A percentile compares a stretch with the other conserved stretches of the same genome.
Evolutionary conservation across 306 rosid genomes (phyloP).

Genomic region (Mimosa pudica): DNA sequence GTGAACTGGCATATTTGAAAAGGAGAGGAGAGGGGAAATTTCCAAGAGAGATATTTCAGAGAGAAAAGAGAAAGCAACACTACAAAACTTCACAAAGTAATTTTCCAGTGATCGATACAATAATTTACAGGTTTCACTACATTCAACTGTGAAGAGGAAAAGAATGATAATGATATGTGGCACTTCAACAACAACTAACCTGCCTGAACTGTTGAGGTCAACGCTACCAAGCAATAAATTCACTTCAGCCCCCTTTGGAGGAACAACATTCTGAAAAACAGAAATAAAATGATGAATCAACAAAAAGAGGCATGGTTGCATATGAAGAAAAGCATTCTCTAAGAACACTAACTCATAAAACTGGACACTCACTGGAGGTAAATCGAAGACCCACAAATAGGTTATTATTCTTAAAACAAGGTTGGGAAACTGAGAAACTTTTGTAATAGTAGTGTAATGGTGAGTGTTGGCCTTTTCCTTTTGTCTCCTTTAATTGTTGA

Average conservation of each 20-base stretch:
- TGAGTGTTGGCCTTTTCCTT: too few species aligned
- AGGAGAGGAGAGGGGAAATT: slow-evolving; percentile 2
- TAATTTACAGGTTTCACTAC: slow-evolving; percentile 3
- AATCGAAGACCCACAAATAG: too few species aligned
- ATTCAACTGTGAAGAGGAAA: neutral
- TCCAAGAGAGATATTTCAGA: neutral
- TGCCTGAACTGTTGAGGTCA: slow-evolving; percentile 99
- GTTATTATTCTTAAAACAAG: too few species aligned
- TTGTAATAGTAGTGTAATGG: too few species aligned
- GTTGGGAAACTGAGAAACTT: too few species aligned
- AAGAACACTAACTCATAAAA: neutral
- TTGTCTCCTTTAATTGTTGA: too few species aligned
- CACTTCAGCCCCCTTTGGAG: slow-evolving; percentile 84
- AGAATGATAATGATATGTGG: slow-evolving; percentile 24
- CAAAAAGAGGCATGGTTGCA: neutral
- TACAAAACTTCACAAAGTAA: slow-evolving; percentile 47
- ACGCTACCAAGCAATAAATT: slow-evolving; percentile 97
- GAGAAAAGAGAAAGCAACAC: slow-evolving; percentile 57
- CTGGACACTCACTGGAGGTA: too few species aligned
- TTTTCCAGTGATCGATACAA: slow-evolving; percentile 34
- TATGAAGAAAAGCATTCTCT: slow-evolving; percentile 2
- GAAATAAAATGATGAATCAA: slow-evolving; percentile 16
- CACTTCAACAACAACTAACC: slow-evolving; percentile 72
- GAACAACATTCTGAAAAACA: slow-evolving; percentile 67
- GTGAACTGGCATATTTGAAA: slow-evolving; percentile 1